These are phyloP conservation scores for Perkinsus chesapeaki DNA, from an alignment of 169 alveolate species.

Conservation along the genomic window DNA sequence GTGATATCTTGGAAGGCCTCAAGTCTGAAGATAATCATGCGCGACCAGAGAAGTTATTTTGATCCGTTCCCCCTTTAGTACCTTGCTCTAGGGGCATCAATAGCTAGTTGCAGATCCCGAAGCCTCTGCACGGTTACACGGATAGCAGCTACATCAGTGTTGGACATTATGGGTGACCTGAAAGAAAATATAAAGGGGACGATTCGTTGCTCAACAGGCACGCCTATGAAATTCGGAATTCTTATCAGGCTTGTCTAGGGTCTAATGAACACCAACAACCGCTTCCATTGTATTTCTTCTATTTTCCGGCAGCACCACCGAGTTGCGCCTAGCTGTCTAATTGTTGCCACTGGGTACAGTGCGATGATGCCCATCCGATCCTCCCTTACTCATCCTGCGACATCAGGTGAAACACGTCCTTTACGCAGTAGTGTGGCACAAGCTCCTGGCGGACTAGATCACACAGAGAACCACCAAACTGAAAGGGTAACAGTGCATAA, in stretches of 20 bases:
- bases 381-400: neutral
- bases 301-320: neutral
- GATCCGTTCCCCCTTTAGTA: neutral
- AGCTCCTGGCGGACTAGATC: neutral
- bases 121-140: neutral
- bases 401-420: constrained; percentile 2
- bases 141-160: neutral
- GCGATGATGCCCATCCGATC: neutral
- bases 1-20: neutral
- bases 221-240: neutral
- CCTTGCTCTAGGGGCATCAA: neutral
- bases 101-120: neutral
- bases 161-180: neutral
- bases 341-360: no score
- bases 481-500: neutral
- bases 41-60: no score
- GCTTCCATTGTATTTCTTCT: no score
- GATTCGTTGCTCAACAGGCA: neutral
- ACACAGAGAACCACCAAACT: constrained; percentile 2
- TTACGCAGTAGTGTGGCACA: neutral
- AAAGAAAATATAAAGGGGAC: neutral
- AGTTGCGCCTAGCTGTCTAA: no score
- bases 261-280: no score
- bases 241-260: no score
- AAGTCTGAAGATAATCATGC: neutral